Evolutionary conservation across 208 protist genomes (phyloP), one percentile per base, ranked within the genome.

Genomic region (Angomonas deanei): DNA sequence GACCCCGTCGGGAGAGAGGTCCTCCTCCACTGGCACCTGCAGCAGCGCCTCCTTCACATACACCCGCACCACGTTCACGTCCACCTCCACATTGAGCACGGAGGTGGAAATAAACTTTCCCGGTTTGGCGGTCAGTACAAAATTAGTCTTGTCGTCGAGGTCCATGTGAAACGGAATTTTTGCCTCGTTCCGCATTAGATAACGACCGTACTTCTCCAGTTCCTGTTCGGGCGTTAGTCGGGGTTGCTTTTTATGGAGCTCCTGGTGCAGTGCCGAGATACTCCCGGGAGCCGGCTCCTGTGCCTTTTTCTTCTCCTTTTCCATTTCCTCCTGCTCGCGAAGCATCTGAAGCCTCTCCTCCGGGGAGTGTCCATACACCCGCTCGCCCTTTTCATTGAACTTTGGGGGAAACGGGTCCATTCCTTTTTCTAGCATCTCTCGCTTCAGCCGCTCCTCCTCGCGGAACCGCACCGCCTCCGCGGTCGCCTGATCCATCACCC

Each of bases 21-120:
- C 93, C 15, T 69, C 73, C 27, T 86, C 80, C 38, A 97, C 58
- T 24, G 91, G 79, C n/a, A 98, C 67, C 56, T 97, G 93, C 23
- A 98, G 68, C 47, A 97, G 68, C 61, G 98, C 98, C 3, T 84
- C 95, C 74, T 98, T 99, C 55, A 97, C 77, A 49, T 74, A 76
- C 27, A 97, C 81, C 0, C 90, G 76, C 10, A 98, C 74, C 57
- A 82, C 94, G n/a, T 88, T 78, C 50, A 97, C 91, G 52, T 99
- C 91, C 8, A 96, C 82, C 64, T 98, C 82, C 13, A 97, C 74
- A 36, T 93, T 64, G 63, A 99, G 88, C 42, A 97, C 70, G 19
- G 93, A 94, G 1, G 93, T 98, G 19, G 94, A 93, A 33, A 99
- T 88, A 61, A 97, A 98, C 74, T 96, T 96, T 8, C 86, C 84